Evolutionary conservation across 1,139 yeast genomes (phyloP), one percentile per base, ranked within the genome.

Genomic region (Yamadazyma membranifaciens): DNA sequence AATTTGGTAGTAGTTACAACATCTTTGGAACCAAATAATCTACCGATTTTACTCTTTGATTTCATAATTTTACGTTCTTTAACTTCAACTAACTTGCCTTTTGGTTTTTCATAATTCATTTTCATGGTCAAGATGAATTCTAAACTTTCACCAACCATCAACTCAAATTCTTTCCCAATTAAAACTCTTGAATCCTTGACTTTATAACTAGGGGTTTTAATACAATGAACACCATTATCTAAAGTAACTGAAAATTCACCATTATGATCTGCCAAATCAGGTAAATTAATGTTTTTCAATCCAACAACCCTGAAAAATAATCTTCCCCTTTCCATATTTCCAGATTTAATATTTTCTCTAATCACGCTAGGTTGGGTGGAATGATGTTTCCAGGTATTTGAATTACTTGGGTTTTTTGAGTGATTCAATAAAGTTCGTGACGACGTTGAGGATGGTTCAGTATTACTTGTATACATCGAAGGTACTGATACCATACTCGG

Each of bases 211-310:
- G 87, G 83, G 0, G 97, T 91, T 34, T 83, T 80, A 36, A 89
- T 80, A 44, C 92, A 81, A 56, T 92, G 96, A 31, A 84, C 81
- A 2, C 97, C 96, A 60, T 92, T 92, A 60, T 92, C 98, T 50
- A 92, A 69, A 7, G 88, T 81, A 34, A 89, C 56, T 35, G 81
- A 78, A 61, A 87, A 82, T 40, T 75, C 73, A 1, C 91, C 91
- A 30, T 79, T 67, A 44, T 81, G 81, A 4, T 60, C 56, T 15
- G 62, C 62, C 41, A 81, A 60, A 37, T 80, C 78, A 1, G 89
- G 86, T 41, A 89, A 62, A 9, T 65, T 65, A 31, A 89, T 59
- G 36, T 77, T 78, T 45, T 73, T 70, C 40, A 88, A 59, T 0
- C 82, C 80, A 41, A 81, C 68, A 17, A 89, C 72, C 41, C 83